These are phyloP conservation scores for Punctularia strigosozonata DNA, from an alignment of 768 basidiomycete species.

Conservation along the genomic window DNA sequence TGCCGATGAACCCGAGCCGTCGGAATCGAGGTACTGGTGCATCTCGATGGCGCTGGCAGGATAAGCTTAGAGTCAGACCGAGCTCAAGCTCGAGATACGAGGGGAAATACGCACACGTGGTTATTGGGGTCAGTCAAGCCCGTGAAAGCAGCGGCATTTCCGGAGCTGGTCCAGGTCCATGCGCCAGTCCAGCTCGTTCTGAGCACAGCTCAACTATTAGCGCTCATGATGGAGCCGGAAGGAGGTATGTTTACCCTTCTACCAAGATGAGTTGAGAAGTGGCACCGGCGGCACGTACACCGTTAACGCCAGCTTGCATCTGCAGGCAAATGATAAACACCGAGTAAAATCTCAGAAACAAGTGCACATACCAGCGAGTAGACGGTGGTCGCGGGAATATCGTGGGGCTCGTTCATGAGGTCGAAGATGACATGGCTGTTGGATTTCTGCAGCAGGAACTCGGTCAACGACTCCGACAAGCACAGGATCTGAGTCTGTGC, in stretches of 20 bases:
- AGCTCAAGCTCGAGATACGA: too few species aligned
- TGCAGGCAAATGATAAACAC: slow-evolving; percentile 5
- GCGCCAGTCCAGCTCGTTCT: slow-evolving; percentile 43
- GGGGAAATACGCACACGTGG: slow-evolving; percentile 34
- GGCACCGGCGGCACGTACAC: slow-evolving; percentile 51
- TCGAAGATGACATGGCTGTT: slow-evolving; percentile 50
- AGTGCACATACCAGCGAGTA: slow-evolving; percentile 31
- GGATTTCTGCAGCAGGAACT: slow-evolving; percentile 8
- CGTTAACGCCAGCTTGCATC: slow-evolving; percentile 59
- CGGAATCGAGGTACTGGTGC: slow-evolving; percentile 62
- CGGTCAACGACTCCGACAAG: not conserved
- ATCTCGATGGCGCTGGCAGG: slow-evolving; percentile 31
- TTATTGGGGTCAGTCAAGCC: slow-evolving; percentile 47
- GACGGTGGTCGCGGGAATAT: slow-evolving; percentile 38
- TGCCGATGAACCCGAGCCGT: slow-evolving; percentile 42
- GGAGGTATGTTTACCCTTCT: too few species aligned
- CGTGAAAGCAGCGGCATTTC: slow-evolving; percentile 41
- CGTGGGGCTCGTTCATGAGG: slow-evolving; percentile 58
- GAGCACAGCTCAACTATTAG: too few species aligned
- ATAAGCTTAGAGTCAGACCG: not conserved
- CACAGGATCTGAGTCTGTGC: too few species aligned
- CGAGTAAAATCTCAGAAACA: slow-evolving; percentile 1
- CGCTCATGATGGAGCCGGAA: too few species aligned
- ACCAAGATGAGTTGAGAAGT: slow-evolving; percentile 28
- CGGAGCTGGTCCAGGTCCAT: slow-evolving; percentile 48